Percentiles rank a stretch among this genome's conserved stretches.
Evolutionary conservation across 2,329 filamentous ascomycete species (phyloP).

Genomic region (Fusarium albosuccineum): DNA sequence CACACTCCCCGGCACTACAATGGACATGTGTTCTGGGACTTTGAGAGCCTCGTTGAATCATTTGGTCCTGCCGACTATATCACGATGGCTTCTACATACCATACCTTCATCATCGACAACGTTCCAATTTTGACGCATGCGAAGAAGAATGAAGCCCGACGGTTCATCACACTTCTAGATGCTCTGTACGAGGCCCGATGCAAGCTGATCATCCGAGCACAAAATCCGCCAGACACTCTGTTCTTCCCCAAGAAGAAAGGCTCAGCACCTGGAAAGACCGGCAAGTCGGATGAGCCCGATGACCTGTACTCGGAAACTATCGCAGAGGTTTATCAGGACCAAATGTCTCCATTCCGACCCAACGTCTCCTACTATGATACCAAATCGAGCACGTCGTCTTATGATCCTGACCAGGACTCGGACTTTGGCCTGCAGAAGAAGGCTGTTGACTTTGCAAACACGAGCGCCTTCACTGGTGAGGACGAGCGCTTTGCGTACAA

Average conservation of each 20-base stretch:
- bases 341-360: conserved; percentile 80
- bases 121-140: conserved; percentile 75
- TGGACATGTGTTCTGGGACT: conserved; percentile 74
- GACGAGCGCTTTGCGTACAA: conserved; percentile 88
- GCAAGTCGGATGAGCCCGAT: conserved; percentile 39
- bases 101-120: conserved; percentile 80
- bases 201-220: conserved; percentile 78
- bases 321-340: conserved; percentile 81
- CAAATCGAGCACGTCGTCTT: conserved; percentile 59
- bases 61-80: conserved; percentile 88
- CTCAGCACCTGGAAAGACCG: conserved; percentile 4
- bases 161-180: conserved; percentile 85
- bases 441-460: conserved; percentile 75
- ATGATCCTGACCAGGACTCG: conserved; percentile 69
- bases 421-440: conserved; percentile 61
- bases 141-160: conserved; percentile 84
- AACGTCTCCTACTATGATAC: conserved; percentile 78
- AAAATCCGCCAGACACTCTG: conserved; percentile 76
- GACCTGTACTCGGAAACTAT: conserved; percentile 61
- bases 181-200: conserved; percentile 86
- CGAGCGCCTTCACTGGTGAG: conserved; percentile 79
- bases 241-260: conserved; percentile 77
- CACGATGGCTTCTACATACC: conserved; percentile 81
- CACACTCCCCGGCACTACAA: conserved; percentile 68
- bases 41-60: conserved; percentile 74